phyloP scores from a whole-genome alignment of 2,329 filamentous ascomycete species.

The Tolypocladium guangdongense region DNA sequence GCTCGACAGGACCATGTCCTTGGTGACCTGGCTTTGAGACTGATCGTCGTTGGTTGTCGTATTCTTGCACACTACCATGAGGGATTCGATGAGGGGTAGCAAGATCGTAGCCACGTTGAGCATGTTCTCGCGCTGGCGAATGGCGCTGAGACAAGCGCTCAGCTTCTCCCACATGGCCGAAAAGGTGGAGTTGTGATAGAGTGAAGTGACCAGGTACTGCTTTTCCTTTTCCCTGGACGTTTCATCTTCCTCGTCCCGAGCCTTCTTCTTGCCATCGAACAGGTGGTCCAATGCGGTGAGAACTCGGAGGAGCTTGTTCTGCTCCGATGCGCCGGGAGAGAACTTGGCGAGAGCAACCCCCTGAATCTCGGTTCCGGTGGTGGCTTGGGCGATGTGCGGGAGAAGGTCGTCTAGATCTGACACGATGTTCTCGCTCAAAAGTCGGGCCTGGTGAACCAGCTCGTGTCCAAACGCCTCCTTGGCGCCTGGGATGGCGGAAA shows the following conservation, averaged over 20 bases:
- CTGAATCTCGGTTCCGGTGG: conserved; percentile 88
- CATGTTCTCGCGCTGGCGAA: conserved; percentile 88
- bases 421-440: conserved; percentile 75
- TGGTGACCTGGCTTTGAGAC: conserved; percentile 34
- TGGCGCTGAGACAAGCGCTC: conserved; percentile 77
- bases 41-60: conserved; percentile 67
- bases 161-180: conserved; percentile 85
- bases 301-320: conserved; percentile 88
- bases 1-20: conserved; percentile 64
- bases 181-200: conserved; percentile 89
- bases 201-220: conserved; percentile 71
- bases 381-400: conserved; percentile 75
- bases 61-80: conserved; percentile 99
- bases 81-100: conserved; percentile 82
- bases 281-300: conserved; percentile 91
- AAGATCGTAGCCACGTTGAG: conserved; percentile 95
- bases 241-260: conserved; percentile 36
- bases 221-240: conserved; percentile 50
- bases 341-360: conserved; percentile 90
- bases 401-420: conserved; percentile 75
- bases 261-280: conserved; percentile 70
- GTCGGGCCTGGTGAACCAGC: conserved; percentile 75
- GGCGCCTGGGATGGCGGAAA: conserved; percentile 84
- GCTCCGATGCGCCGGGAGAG: conserved; percentile 89
- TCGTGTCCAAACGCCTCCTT: conserved; percentile 89